Evolutionary conservation across 768 basidiomycete genomes (phyloP).

Genomic region (Amanita molliuscula): DNA sequence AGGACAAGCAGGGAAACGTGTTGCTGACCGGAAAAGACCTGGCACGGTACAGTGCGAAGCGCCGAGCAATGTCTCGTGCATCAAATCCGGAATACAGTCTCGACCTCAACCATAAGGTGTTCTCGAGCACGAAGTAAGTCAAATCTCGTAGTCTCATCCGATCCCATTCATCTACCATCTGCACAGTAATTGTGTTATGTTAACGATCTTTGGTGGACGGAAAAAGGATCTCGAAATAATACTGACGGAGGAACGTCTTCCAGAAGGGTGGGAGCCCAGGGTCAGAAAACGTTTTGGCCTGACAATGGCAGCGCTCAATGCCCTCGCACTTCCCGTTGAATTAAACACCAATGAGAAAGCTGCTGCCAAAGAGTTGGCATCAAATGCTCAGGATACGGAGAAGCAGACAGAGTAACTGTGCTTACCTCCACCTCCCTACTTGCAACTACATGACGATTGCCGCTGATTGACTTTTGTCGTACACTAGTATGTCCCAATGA

Average conservation of each 20-base stretch:
- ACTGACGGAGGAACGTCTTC: slow-evolving; percentile 61
- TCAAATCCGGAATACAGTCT: slow-evolving; percentile 31
- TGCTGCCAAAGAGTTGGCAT: not conserved
- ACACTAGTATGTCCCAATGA: no score
- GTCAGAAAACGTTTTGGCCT: slow-evolving; percentile 43
- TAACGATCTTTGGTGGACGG: slow-evolving; percentile 61
- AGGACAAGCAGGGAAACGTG: slow-evolving; percentile 18
- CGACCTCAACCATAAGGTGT: slow-evolving; percentile 25
- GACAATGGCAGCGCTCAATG: slow-evolving; percentile 49
- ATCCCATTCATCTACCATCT: not conserved
- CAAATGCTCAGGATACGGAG: not conserved
- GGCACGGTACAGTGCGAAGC: slow-evolving; percentile 27
- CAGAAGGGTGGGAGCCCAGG: slow-evolving; percentile 63
- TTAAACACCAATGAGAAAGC: slow-evolving; percentile 23
- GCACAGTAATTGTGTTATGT: slow-evolving; percentile 48
- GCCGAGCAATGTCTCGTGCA: slow-evolving; percentile 27
- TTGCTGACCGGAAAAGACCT: slow-evolving; percentile 31
- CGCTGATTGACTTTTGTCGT: no score
- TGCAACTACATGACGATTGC: not conserved
- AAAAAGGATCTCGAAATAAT: slow-evolving; percentile 42
- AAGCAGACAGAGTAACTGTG: not conserved
- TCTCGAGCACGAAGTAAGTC: slow-evolving; percentile 33
- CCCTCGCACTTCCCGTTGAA: slow-evolving; percentile 31
- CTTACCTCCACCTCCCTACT: no score
- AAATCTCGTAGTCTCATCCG: not conserved